Base-by-base conservation (phyloP, 1,284 basidiomycete species). In the Cutaneotrichosporon mucoides region DNA sequence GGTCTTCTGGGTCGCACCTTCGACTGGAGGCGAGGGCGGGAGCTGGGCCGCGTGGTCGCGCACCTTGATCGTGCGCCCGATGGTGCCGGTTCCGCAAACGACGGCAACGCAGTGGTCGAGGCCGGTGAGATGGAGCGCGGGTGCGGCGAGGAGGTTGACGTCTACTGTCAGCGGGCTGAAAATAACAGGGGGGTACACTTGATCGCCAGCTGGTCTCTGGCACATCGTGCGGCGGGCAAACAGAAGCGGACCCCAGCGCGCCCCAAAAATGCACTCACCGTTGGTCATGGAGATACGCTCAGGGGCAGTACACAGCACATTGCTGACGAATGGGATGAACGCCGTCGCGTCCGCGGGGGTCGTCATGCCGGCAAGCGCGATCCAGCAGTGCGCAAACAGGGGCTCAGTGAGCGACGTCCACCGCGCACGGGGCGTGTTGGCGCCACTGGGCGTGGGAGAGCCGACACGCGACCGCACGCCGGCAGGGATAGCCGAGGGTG, bases 141-240 rank as follows among this genome's bases (percentile, higher is more conserved):
- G 74, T 2, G 74, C 73, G 13, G 73, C 74, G 13, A 76, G 66
- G 24, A 76, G 64, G 57, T 73, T 73, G 52, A 76, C 74, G 53
- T 76, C 73, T 75, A 62, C 24, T 3, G 38, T 33, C 16, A 38
- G 45, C 24, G 24, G 24, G 24, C 24, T 24, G 24, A 24, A 24
- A 24, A 24, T 24, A 24, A 24, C 24, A 24, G 24, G 24, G 24
- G 24, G 24, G 24, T 24, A 24, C 24, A 24, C 24, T 24, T 24
- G 24, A 24, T 24, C 24, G 24, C 24, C 24, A 24, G 24, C 24
- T 24, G 24, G 24, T 24, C 24, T 24, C 24, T 24, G 24, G 24
- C 24, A 24, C 24, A 24, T 24, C 24, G 24, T 24, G 24, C 24
- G 24, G 24, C 24, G 24, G 24, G 24, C 24, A 24, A 24, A 24